phyloP scores from a whole-genome alignment of 2,329 filamentous ascomycete genomes.

The Verticillium klebahnii region DNA sequence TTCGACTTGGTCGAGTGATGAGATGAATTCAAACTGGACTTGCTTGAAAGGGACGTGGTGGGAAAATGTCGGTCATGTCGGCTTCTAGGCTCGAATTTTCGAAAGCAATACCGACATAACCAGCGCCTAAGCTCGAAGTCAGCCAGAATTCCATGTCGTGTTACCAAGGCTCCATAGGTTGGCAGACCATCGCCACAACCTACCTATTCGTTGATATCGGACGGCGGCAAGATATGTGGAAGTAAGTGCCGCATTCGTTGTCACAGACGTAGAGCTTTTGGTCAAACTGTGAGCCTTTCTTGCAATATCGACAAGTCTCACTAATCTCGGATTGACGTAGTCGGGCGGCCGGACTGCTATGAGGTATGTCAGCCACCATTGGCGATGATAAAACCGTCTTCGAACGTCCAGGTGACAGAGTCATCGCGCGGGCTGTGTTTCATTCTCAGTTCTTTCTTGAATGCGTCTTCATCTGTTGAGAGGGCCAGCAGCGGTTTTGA shows the following conservation, averaged over 20 bases:
- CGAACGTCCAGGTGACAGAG: background rate
- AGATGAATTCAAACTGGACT: background rate
- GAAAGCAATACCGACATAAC: background rate
- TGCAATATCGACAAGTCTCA: background rate
- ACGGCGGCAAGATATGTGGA: background rate
- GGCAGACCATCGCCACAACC: background rate
- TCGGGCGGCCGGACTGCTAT: background rate
- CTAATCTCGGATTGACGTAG: background rate
- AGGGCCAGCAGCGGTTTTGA: slow-evolving; percentile 45
- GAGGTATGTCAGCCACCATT: background rate
- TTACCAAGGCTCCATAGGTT: background rate
- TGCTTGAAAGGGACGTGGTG: background rate
- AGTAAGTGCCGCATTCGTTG: background rate
- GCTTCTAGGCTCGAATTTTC: background rate
- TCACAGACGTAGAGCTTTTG: background rate
- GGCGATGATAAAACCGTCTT: background rate
- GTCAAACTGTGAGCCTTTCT: background rate
- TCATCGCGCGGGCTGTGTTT: background rate
- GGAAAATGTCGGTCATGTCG: background rate
- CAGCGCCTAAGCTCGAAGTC: background rate
- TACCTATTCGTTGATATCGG: background rate
- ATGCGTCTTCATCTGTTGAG: slow-evolving; percentile 42
- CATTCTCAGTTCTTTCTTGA: slow-evolving; percentile 63
- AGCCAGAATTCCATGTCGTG: background rate
- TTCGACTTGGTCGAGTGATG: background rate